Evolutionary conservation across 345 rosid species (phyloP), one percentile per base, ranked within the genome.

Genomic region (Populus alba): DNA sequence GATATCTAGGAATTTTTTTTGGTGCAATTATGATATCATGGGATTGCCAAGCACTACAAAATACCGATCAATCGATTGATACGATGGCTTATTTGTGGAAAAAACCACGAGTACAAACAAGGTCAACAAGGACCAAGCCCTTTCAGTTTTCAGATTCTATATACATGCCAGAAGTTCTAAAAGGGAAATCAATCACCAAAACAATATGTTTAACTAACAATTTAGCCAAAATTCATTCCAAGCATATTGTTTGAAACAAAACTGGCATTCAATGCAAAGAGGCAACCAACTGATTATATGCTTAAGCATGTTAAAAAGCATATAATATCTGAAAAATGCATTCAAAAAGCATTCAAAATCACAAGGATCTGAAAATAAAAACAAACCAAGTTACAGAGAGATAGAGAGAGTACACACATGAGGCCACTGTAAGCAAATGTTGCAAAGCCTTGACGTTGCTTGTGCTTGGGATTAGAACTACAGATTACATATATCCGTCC

Each of bases 401-500:
- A 53, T 16, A 55, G 61, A 66, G 55, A 33, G 11, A 77, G 31
- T 67, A 79, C 94, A 59, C 83, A 89, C 97, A 59, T 1, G 55
- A 86, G 31, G 75, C 84, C 91, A 68, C 87, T 89, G 81, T 73
- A 74, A 31, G 97, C 87, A 41, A 89, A 83, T 2, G 95, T 75
- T 37, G 88, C 72, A 77, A 87, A 77, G 69, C 99, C 99, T 53
- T 91, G 97, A 1, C 90, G 86, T 81, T 96, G 99, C 95, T 96
- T 91, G 85, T 96, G 99, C 89, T 92, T 86, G 65, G 97, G 97
- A 83, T 96, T 89, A 27, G 94, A 78, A 37, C 86, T 75, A 86
- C 98, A 96, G 3, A 90, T 77, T 9, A 94, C 91, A 72, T 88
- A 92, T 0, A 94, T 92, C 49, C 95, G 92, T 67, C 99, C 97